Conservation (phyloP, 1,139 yeast genomes). For the Suzukiozyma palmioleophila region DNA sequence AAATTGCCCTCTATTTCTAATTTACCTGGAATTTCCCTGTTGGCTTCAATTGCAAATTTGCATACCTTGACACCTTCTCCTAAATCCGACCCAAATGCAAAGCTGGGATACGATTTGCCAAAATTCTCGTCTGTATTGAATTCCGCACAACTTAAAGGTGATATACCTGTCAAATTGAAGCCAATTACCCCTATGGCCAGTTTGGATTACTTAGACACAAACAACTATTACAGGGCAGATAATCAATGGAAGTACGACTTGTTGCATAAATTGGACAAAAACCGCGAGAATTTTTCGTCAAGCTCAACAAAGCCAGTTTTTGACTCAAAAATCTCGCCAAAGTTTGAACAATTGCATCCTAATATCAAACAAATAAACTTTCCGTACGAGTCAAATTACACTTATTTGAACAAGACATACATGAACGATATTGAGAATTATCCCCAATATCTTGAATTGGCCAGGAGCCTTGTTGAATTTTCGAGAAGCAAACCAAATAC, state of each 20-base stretch:
- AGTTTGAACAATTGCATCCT: conserved; percentile 25
- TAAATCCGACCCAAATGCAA: conserved; percentile 8
- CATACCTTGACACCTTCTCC: not conserved
- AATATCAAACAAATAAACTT: conserved; percentile 34
- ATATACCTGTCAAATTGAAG: conserved; percentile 24
- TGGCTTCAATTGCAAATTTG: not conserved
- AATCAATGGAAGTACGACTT: conserved; percentile 45
- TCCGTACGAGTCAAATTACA: conserved; percentile 53
- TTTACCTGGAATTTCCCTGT: conserved; percentile 3
- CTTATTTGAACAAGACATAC: conserved; percentile 45
- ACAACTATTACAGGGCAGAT: conserved; percentile 38
- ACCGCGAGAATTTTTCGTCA: conserved; percentile 6
- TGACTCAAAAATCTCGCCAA: conserved; percentile 37
- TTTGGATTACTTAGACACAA: conserved; percentile 44
- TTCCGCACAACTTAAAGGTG: conserved; percentile 21
- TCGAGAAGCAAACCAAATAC: conserved; percentile 18
- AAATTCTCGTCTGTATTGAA: conserved; percentile 39
- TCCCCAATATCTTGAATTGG: conserved; percentile 48
- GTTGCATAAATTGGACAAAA: conserved; percentile 21
- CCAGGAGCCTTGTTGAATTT: conserved; percentile 39
- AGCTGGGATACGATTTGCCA: conserved; percentile 24
- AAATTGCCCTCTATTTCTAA: too few species aligned
- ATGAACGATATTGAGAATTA: conserved; percentile 41
- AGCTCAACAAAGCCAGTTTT: conserved; percentile 31
- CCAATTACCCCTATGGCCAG: conserved; percentile 43